Evolutionary conservation across 805 yeast species (phyloP).

Genomic region (Candida michaelii): DNA sequence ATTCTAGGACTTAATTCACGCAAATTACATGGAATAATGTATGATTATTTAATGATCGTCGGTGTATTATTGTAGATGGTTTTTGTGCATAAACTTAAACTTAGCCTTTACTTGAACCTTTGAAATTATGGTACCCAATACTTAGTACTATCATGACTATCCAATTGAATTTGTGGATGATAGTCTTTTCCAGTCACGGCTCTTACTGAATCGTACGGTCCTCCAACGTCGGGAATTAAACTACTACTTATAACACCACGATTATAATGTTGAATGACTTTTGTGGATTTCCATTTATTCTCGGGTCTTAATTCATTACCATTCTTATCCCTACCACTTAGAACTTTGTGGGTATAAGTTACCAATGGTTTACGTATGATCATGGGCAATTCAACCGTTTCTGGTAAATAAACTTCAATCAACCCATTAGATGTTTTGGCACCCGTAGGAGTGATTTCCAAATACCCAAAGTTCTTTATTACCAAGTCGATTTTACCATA

Average conservation of each 20-base stretch:
- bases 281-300: slow-evolving; percentile 21
- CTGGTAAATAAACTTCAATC: slow-evolving; percentile 49
- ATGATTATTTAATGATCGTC: too few relatives aligned
- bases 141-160: not conserved
- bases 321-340: slow-evolving; percentile 29
- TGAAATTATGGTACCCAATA: not conserved
- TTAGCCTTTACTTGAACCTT: too few relatives aligned
- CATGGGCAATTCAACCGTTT: slow-evolving; percentile 35
- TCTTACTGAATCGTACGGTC: slow-evolving; percentile 7
- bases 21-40: too few relatives aligned
- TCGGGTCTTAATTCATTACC: slow-evolving; percentile 24
- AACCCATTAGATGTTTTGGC: slow-evolving; percentile 25
- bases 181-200: slow-evolving; percentile 6
- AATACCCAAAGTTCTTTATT: slow-evolving; percentile 61
- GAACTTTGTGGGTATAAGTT: slow-evolving; percentile 35
- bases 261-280: slow-evolving; percentile 18
- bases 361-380: slow-evolving; percentile 55
- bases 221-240: slow-evolving; percentile 17
- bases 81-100: too few relatives aligned
- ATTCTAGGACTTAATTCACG: too few relatives aligned
- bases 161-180: not conserved
- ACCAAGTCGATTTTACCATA: slow-evolving; percentile 66
- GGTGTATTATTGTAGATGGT: too few relatives aligned
- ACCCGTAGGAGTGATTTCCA: slow-evolving; percentile 63
- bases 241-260: slow-evolving; percentile 18